These are phyloP conservation scores for Neurospora terricola DNA, from an alignment of 495 filamentous ascomycete species.

Conservation along the genomic window DNA sequence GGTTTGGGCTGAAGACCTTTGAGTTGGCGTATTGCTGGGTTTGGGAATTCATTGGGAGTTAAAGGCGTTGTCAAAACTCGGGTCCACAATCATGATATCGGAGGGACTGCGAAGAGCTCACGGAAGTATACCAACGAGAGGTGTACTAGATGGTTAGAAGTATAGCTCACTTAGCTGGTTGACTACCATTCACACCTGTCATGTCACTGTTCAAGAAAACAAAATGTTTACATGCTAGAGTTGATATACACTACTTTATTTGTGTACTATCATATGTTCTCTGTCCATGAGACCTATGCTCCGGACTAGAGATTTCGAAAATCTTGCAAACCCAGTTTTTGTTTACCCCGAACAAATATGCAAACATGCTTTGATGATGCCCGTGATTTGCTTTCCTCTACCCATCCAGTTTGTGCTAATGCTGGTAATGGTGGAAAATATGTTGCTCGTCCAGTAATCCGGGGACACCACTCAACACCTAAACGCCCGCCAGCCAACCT, in stretches of 20 bases:
- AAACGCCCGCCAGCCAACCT: neutral
- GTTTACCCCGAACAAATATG: neutral
- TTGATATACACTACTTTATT: neutral
- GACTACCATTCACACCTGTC: neutral
- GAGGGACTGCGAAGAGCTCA: neutral
- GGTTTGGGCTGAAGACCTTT: neutral
- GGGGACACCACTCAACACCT: neutral
- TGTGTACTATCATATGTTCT: neutral
- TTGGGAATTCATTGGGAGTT: neutral
- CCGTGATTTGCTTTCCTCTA: neutral
- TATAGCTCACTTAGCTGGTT: neutral
- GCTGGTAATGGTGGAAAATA: neutral
- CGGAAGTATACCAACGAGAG: too few relatives aligned
- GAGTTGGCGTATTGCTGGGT: neutral
- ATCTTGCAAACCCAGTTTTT: neutral
- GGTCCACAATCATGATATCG: neutral
- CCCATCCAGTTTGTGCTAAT: neutral
- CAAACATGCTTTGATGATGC: neutral
- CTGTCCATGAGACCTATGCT: neutral
- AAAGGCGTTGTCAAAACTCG: neutral
- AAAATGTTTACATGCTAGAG: neutral
- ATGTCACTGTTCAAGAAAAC: neutral
- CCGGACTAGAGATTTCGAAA: neutral
- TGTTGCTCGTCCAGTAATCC: neutral
- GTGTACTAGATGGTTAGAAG: neutral